phyloP scores from a whole-genome alignment of 2,329 filamentous ascomycete genomes.

The Trichophyton verrucosum region DNA sequence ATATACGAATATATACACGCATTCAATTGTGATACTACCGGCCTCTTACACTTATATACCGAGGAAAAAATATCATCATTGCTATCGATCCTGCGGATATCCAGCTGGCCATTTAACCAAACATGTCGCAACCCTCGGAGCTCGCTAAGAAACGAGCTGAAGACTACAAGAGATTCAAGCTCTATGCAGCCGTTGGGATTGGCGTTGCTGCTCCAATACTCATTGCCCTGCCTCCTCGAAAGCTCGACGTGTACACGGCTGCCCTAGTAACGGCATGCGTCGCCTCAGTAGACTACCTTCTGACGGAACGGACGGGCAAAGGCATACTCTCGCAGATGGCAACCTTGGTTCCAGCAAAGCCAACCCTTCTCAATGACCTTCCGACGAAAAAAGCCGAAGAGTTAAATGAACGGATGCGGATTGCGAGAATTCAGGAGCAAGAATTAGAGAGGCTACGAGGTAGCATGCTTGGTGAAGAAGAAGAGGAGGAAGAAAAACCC shows the following conservation, averaged over 20 bases:
- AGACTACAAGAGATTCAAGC: constrained; percentile 31
- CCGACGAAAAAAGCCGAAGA: constrained; percentile 16
- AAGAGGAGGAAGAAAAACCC: background rate
- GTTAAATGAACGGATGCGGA: constrained; percentile 13
- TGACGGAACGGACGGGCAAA: constrained; percentile 29
- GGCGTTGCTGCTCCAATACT: constrained; percentile 44
- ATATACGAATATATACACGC: background rate
- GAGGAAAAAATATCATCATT: background rate
- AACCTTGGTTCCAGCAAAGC: constrained; percentile 1
- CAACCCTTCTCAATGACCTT: constrained; percentile 9
- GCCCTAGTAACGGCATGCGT: constrained; percentile 39
- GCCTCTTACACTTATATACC: background rate
- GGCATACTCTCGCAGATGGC: constrained; percentile 25
- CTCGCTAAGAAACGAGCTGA: constrained; percentile 18
- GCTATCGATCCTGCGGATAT: background rate
- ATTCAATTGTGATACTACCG: background rate
- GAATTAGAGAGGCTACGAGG: constrained; percentile 5
- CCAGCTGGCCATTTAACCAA: background rate
- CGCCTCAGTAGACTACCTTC: constrained; percentile 39
- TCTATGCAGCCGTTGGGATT: constrained; percentile 29
- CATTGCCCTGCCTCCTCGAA: constrained; percentile 46
- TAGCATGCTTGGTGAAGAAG: constrained; percentile 23
- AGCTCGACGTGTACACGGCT: constrained; percentile 50
- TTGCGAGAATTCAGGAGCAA: constrained; percentile 8
- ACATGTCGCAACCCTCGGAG: constrained; percentile 5